Conservation (phyloP, 73 alveolate species). For the Stentor coeruleus region DNA sequence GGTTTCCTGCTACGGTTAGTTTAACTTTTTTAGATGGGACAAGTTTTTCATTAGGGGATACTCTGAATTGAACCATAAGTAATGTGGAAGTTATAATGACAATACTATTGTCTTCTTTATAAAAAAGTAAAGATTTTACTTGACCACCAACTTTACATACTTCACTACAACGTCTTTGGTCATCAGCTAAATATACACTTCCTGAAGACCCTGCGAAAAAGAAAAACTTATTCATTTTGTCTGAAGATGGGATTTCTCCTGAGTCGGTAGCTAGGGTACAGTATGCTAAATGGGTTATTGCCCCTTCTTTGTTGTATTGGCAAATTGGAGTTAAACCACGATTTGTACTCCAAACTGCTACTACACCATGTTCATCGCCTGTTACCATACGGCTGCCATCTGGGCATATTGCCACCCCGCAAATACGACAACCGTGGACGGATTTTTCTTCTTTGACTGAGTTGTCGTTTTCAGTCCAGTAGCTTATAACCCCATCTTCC, state of each 20-base stretch:
- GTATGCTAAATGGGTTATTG: conserved; percentile 68
- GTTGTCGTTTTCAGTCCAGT: conserved; percentile 93
- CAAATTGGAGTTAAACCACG: conserved; percentile 84
- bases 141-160: conserved; percentile 97
- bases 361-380: conserved; percentile 93
- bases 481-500: conserved; percentile 85
- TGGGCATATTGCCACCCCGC: conserved; percentile 73
- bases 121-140: conserved; percentile 84
- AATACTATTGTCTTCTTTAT: conserved; percentile 92
- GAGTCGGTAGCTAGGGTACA: conserved; percentile 64
- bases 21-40: conserved; percentile 92
- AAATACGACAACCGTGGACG: conserved; percentile 84
- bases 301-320: conserved; percentile 65
- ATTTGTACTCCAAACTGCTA: conserved; percentile 88
- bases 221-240: conserved; percentile 55
- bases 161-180: conserved; percentile 86
- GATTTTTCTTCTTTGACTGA: conserved; percentile 86
- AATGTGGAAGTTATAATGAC: conserved; percentile 91
- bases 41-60: conserved; percentile 84
- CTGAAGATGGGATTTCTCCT: conserved; percentile 36
- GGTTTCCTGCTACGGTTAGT: conserved; percentile 94
- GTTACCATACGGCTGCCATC: conserved; percentile 96
- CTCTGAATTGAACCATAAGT: conserved; percentile 85
- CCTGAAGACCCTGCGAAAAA: conserved; percentile 95
- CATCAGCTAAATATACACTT: conserved; percentile 97